Conservation (phyloP, 2,329 filamentous ascomycete genomes). For the Alternaria arbusti region DNA sequence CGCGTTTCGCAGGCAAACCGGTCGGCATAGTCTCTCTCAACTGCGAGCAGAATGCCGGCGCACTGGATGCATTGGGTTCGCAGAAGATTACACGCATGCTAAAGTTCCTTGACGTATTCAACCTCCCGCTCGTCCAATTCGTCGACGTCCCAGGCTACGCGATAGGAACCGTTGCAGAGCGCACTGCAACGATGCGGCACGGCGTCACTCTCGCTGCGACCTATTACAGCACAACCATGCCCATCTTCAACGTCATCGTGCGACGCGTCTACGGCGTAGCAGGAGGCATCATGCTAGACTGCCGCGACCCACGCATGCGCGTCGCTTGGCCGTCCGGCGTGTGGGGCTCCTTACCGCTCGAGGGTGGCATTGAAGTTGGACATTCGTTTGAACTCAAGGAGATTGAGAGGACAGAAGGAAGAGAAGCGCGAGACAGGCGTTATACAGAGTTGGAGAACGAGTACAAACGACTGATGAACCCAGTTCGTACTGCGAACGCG, state of each 20-base stretch:
- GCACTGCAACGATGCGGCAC: slow-evolving; percentile 69
- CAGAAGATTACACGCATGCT: slow-evolving; percentile 67
- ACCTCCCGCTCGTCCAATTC: slow-evolving; percentile 68
- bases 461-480: slow-evolving; percentile 68
- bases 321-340: slow-evolving; percentile 69
- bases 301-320: slow-evolving; percentile 65
- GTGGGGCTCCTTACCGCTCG: slow-evolving; percentile 67
- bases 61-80: slow-evolving; percentile 65
- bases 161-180: slow-evolving; percentile 68
- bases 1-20: slow-evolving; percentile 62
- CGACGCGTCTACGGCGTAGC: slow-evolving; percentile 68
- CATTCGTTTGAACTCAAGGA: slow-evolving; percentile 66
- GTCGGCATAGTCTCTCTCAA: slow-evolving; percentile 67
- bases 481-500: slow-evolving; percentile 67
- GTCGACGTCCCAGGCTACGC: slow-evolving; percentile 68
- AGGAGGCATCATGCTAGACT: slow-evolving; percentile 69
- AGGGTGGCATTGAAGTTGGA: slow-evolving; percentile 69
- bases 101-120: slow-evolving; percentile 70
- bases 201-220: slow-evolving; percentile 66
- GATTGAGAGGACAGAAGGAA: slow-evolving; percentile 58
- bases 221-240: slow-evolving; percentile 68
- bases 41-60: slow-evolving; percentile 65
- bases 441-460: slow-evolving; percentile 66
- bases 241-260: slow-evolving; percentile 68
- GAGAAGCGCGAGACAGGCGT: slow-evolving; percentile 55